phyloP scores from a whole-genome alignment of 148 eudicot genomes.

The Amaranthus cruentus region DNA sequence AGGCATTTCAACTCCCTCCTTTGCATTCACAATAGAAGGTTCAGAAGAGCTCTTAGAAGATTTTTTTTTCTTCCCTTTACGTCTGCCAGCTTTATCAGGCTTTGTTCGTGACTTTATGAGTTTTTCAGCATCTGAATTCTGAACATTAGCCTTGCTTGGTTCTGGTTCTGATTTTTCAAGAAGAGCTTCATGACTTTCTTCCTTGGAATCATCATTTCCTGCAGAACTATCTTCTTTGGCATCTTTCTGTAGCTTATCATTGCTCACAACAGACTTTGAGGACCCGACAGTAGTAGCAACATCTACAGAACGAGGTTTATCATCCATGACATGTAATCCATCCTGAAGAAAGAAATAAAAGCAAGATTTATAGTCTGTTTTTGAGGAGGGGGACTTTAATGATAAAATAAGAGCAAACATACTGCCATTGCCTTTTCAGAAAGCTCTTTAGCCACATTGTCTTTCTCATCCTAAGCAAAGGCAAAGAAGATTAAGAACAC shows the following conservation, averaged over 20 bases:
- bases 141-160: constrained; percentile 32
- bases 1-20: constrained; percentile 29
- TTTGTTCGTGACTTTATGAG: constrained; percentile 32
- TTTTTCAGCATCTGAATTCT: constrained; percentile 32
- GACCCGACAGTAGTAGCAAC: constrained; percentile 33
- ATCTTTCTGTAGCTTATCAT: constrained; percentile 39
- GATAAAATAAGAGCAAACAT: background rate
- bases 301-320: constrained; percentile 34
- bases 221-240: constrained; percentile 29
- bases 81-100: constrained; percentile 34
- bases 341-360: constrained; percentile 25
- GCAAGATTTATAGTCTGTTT: background rate
- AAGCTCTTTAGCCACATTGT: constrained; percentile 28
- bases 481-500: background rate
- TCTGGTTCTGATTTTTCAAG: constrained; percentile 18
- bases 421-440: constrained; percentile 45
- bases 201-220: constrained; percentile 29
- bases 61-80: constrained; percentile 37
- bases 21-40: constrained; percentile 32
- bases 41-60: constrained; percentile 34
- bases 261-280: constrained; percentile 49
- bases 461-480: constrained; percentile 33
- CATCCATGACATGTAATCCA: constrained; percentile 38
- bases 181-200: constrained; percentile 28
- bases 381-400: background rate